Base-by-base conservation (phyloP, 2,329 filamentous ascomycete species). In the Endothia cerciana region DNA sequence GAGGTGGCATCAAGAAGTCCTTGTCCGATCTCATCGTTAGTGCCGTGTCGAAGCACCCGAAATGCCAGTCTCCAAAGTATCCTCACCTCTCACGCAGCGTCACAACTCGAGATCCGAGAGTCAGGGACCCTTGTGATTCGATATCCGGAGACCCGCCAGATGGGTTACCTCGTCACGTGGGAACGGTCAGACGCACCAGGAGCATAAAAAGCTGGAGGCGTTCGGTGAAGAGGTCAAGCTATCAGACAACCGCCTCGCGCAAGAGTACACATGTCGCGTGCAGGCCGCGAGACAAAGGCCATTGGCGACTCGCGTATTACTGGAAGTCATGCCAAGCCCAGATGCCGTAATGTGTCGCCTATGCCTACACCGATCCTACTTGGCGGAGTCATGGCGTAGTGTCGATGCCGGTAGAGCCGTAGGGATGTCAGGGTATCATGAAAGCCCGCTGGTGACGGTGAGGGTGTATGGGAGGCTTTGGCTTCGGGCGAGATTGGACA, bases 271-370 rank as follows among this genome's bases (percentile, higher is more conserved):
- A 55, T 19, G 15, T 55, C 51, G 17, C 41, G 41, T 43, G 41
- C 8, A 43, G 5, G 41, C 13, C 13, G 41, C 41, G 51, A 36
- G 30, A 36, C 51, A 55, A n/a, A 55, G 28, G 19, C 30, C 17
- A 55, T 55, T 55, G 51, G 51, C 19, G 51, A 10, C 4, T 55
- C 51, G 51, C 15, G 51, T 55, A 13, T 11, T 55, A 55, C 51
- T 3, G 17, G 11, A 33, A 30, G 51, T 36, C 51, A 55, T 55
- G 51, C 51, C 51, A 55, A 55, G 51, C 51, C 36, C 51, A 36
- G 17, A 55, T n/a, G 30, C 13, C 19, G 51, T 28, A 36, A 28
- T 36, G 30, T 6, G 5, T 11, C 30, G 15, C n/a, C 28, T 2
- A 36, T 13, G 13, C 13, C 28, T 36, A 55, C 51, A 4, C 15